Base-by-base conservation (phyloP, 2,329 filamentous ascomycete species). In the Trichoderma sp. region DNA sequence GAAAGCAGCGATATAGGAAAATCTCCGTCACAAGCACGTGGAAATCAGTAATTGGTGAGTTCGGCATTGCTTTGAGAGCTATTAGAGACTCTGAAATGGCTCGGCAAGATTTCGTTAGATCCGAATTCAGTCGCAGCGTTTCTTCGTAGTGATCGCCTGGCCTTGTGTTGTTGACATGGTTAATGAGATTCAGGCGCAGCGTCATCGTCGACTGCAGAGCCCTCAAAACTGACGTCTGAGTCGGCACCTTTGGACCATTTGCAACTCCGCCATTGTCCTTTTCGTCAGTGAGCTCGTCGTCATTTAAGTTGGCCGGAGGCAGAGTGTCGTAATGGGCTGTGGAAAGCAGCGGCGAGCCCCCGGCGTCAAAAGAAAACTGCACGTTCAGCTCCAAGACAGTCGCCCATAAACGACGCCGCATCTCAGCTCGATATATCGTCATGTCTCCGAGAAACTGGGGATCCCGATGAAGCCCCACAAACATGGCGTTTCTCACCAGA, bases 381-480 rank as follows among this genome's bases (percentile, higher is more conserved):
- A 88, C 68, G n/a, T 83, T 83, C 2, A 88, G 75, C 73, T 89
- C 86, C 5, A 88, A 68, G 13, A 87, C 81, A 0, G 85, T 86
- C 7, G 83, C 82, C 87, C 87, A 89, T 0, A 89, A 73, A 3
- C 87, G 80, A 4, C 87, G 79, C 2, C 87, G 81, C 75, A 89
- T 82, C 75, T 89, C 87, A 0, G 82, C 80, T 24, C 82, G 79
- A 43, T 85, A 81, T 0, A 77, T 73, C 2, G 83, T 81, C 80
- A 86, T 84, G 24, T 81, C 79, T 7, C 81, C 79, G 4, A 88
- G 81, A 68, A 82, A 78, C 35, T 78, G 80, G 0, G 87, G 87
- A 68, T 89, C 87, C 1, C 85, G 82, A 73, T 89, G 86, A 6
- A 89, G 78, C 4, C 87, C 87, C 81, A 88, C 87, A 67, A 82